phyloP scores from a whole-genome alignment of 345 rosid genomes.

The Eucalyptus regnans region DNA sequence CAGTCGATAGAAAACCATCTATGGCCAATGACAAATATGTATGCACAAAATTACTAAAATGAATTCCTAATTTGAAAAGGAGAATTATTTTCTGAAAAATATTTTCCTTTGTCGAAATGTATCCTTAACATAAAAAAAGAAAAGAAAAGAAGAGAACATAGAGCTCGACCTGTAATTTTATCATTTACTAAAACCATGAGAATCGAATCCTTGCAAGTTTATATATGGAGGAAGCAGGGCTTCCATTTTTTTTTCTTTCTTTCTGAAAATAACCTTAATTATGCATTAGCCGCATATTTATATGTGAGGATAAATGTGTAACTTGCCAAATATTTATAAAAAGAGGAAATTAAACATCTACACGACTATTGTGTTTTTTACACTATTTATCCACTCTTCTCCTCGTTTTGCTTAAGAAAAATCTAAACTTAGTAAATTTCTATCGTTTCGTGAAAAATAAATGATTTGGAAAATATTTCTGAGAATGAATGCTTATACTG shows the following conservation, averaged over 20 bases:
- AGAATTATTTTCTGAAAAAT: not conserved
- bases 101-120: not conserved
- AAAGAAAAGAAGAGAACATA: not conserved
- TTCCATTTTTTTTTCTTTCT: not conserved
- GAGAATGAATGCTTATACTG: accelerated
- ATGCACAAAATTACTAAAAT: not conserved
- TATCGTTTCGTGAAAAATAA: accelerated
- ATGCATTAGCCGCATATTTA: not conserved
- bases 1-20: accelerated
- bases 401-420: not conserved
- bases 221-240: not conserved
- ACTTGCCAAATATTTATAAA: not conserved
- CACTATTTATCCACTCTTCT: not conserved
- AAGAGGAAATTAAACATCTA: not conserved
- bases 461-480: not conserved
- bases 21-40: not conserved
- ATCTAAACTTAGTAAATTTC: not conserved
- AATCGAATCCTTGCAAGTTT: not conserved
- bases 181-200: not conserved
- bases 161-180: not conserved
- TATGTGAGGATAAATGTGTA: not conserved
- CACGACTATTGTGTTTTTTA: not conserved
- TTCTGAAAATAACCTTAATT: not conserved
- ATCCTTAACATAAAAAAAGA: not conserved
- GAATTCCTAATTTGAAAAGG: not conserved